phyloP scores from a whole-genome alignment of 2,329 filamentous ascomycete species.

The Phyllosticta ampelicida region DNA sequence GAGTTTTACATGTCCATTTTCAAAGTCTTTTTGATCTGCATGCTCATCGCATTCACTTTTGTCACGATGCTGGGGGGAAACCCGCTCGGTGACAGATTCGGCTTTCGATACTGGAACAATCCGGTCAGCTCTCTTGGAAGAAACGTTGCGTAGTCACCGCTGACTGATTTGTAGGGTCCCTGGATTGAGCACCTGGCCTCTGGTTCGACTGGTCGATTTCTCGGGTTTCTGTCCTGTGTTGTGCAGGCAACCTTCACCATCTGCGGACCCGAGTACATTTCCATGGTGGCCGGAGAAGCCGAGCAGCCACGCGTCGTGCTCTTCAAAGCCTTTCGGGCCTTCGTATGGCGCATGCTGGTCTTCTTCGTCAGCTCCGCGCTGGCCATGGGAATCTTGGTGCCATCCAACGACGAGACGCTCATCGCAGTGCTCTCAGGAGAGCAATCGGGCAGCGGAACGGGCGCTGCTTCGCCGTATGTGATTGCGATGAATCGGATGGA shows the following conservation, averaged over 20 bases:
- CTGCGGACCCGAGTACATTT: constrained; percentile 39
- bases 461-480: constrained; percentile 51
- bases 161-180: constrained; percentile 15
- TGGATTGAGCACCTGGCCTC: constrained; percentile 20
- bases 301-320: constrained; percentile 36
- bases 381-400: constrained; percentile 48
- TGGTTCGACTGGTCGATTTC: constrained; percentile 20
- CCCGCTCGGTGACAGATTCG: constrained; percentile 30
- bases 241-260: constrained; percentile 35
- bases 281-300: constrained; percentile 38
- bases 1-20: constrained; percentile 37
- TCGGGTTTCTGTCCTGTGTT: constrained; percentile 17
- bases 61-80: constrained; percentile 37
- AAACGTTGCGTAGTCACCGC: not conserved
- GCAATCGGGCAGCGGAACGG: constrained; percentile 23
- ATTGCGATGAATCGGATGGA: constrained; percentile 50
- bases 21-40: constrained; percentile 37
- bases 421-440: constrained; percentile 35
- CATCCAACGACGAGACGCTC: constrained; percentile 38
- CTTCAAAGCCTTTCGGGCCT: constrained; percentile 42
- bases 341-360: constrained; percentile 45
- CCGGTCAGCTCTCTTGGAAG: constrained; percentile 12
- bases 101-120: constrained; percentile 35
- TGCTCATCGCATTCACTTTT: constrained; percentile 37
- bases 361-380: constrained; percentile 41